Conservation (phyloP, 1,284 basidiomycete species). For the Phenoliferia sp. region DNA sequence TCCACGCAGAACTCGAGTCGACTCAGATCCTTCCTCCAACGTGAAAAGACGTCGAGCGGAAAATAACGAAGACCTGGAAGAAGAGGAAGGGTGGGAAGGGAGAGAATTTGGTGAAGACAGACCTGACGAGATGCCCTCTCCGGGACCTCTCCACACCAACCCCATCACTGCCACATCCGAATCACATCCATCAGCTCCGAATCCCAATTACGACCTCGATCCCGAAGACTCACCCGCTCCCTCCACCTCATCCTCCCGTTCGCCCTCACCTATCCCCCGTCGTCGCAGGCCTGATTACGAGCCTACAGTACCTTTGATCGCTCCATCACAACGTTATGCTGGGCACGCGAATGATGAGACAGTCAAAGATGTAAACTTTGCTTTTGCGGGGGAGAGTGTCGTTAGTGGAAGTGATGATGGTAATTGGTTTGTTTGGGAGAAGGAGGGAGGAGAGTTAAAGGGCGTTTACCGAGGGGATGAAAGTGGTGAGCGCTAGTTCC, state of each 20-base stretch:
- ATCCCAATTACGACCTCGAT: background rate
- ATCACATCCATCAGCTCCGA: no score
- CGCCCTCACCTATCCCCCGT: background rate
- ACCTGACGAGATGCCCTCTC: background rate
- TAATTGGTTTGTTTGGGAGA: slow-evolving; percentile 70
- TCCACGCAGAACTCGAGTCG: background rate
- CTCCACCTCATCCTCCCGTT: background rate
- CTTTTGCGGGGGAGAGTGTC: slow-evolving; percentile 73
- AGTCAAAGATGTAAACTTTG: slow-evolving; percentile 73
- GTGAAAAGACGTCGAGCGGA: background rate
- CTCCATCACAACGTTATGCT: slow-evolving; percentile 61
- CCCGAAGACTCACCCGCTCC: background rate
- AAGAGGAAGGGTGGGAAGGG: background rate
- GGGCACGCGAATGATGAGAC: slow-evolving; percentile 81
- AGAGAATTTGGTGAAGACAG: background rate
- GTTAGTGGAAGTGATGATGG: slow-evolving; percentile 86
- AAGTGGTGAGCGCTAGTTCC: slow-evolving; percentile 33
- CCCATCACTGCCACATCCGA: no score
- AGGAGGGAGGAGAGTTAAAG: slow-evolving; percentile 57
- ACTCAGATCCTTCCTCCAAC: background rate
- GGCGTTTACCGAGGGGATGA: slow-evolving; percentile 80
- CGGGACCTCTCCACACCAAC: no score
- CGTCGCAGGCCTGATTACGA: no score
- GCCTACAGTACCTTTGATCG: slow-evolving; percentile 55
- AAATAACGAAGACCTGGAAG: no score